A percentile compares a stretch with the other conserved stretches of the same genome.
phyloP scores from a whole-genome alignment of 2,329 filamentous ascomycete genomes.

The Sporothrix euskadiensis region DNA sequence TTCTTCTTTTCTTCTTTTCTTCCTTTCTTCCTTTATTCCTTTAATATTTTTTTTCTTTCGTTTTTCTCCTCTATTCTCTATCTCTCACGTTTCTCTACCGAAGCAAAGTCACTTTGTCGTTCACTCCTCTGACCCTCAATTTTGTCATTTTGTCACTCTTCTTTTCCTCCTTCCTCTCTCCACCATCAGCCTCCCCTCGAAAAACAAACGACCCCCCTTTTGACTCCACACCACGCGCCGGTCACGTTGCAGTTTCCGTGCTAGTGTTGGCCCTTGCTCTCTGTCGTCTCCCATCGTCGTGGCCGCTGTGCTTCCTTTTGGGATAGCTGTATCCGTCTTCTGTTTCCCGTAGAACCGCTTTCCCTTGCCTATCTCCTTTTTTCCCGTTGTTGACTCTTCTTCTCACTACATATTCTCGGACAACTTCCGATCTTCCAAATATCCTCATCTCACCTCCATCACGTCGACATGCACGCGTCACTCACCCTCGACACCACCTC shows the following conservation, averaged over 20 bases:
- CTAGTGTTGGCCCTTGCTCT: slow-evolving; percentile 23
- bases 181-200: neutral
- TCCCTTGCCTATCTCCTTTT: neutral
- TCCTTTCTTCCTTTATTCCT: no score
- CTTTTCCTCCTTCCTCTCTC: neutral
- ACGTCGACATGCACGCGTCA: neutral
- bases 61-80: neutral
- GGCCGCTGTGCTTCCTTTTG: neutral
- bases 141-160: neutral
- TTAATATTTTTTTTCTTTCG: neutral
- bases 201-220: slow-evolving; percentile 8
- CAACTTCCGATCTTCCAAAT: neutral
- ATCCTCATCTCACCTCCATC: neutral
- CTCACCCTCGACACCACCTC: neutral
- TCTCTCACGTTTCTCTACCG: neutral
- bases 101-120: neutral
- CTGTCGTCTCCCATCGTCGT: slow-evolving; percentile 9
- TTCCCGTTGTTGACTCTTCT: slow-evolving; percentile 1
- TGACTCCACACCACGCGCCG: slow-evolving; percentile 20
- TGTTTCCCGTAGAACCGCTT: neutral
- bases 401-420: neutral
- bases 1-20: neutral
- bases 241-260: slow-evolving; percentile 29
- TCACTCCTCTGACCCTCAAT: neutral
- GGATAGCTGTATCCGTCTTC: slow-evolving; percentile 4